Evolutionary conservation across 352 stramenopile genomes (phyloP), one percentile per base, ranked within the genome.

Genomic region (Phytophthora cactorum): DNA sequence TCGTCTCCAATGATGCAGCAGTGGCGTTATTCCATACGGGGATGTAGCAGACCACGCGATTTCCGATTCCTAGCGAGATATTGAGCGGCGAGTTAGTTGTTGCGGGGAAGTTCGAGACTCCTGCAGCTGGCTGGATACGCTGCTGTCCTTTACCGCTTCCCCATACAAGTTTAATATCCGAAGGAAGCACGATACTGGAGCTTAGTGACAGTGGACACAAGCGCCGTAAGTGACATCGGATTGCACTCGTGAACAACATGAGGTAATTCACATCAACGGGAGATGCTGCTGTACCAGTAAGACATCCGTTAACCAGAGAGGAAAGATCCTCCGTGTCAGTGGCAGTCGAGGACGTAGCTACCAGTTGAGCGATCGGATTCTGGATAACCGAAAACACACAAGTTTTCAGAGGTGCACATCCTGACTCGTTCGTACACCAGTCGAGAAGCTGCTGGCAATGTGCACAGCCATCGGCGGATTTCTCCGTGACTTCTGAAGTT

Each of bases 361-460:
- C 70, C 57, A 71, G 74, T 52, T 63, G 50, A 25, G 54, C 15
- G 28, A 63, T 41, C 3, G 65, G 54, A n/a, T 5, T 50, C 36
- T 66, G 53, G 17, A 69, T 36, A 7, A 31, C 41, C n/a, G 49
- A 50, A 6, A 88, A 59, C 17, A 90, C 69, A 31, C 81, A 88
- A 1, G 55, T 61, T 5, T 52, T 61, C 11, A 90, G 38, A n/a
- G 60, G 57, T 8, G 74, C 57, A 61, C 81, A 90, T n/a, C 32
- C 52, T 6, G 71, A 14, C 39, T 90, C 72, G 15, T 63, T 72
- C 25, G 61, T 12, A 32, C 81, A 88, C 72, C 70, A 85, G 28
- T 88, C 79, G 46, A 70, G 80, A 28, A 86, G 64, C 47, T 82
- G 77, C 52, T 79, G 72, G 46, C 81, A 90, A 62, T 88, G 78